Evolutionary conservation across 805 yeast species (phyloP), one percentile per base, ranked within the genome.

Genomic region (Sporopachydermia quercuum): DNA sequence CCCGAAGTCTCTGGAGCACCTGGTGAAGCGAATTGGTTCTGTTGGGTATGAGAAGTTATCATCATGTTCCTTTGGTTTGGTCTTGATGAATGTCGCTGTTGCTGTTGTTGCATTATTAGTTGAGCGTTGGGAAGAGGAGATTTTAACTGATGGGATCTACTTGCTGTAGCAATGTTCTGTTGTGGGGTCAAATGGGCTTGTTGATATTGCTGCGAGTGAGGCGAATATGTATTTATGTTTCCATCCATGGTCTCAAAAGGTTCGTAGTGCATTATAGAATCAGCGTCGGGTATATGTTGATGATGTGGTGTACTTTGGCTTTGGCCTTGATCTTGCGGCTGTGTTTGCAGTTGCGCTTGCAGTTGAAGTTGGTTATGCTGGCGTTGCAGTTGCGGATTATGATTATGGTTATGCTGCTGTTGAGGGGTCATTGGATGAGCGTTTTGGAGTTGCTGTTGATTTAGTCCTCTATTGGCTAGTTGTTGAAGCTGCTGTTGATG

Each of bases 381-480:
- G 23, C 27, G 54, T 36, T 36, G 58, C 39, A 16, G 53, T 42
- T 38, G 51, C 39, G 43, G 56, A 44, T 14, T 36, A 45, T 37
- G 53, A 50, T 3, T 51, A 48, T 16, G 48, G 34, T 18, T 46
- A 49, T 3, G 45, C 37, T 14, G 43, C 15, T 45, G 46, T 17
- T 42, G 44, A 5, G 39, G 42, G 18, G 35, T 36, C 15, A 34
- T 34, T 15, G 43, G 15, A 4, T 36, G 38, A 15, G 27, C 37
- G 13, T 27, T 39, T 14, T 37, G 37, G 2, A 15, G 18, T 13
- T 37, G 40, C 13, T 27, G 38, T 16, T 42, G 45, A n/a, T 47
- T 33, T 6, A 50, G 47, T 15, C 40, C 46, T 11, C 34, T 42
- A 16, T 40, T 45, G 19, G 36, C 44, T 13, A 37, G 40, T 16